A percentile compares a stretch with the other conserved stretches of the same genome.
These are phyloP conservation scores for Candida manassasensis DNA, from an alignment of 805 yeast species.

Conservation along the genomic window DNA sequence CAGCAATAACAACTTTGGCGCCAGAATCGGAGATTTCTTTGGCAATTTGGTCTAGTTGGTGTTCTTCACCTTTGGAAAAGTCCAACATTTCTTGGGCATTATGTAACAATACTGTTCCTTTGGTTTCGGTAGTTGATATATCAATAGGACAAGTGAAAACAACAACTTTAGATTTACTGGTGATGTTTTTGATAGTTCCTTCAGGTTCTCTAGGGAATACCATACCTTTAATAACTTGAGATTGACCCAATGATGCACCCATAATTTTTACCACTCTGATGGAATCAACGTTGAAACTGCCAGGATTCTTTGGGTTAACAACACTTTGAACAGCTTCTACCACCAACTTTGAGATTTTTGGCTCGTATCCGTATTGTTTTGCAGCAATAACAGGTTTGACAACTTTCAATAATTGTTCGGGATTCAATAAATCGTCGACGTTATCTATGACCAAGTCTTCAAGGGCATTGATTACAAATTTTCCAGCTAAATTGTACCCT, in stretches of 20 bases:
- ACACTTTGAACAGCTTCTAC: conserved; percentile 80
- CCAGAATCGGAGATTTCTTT: conserved; percentile 82
- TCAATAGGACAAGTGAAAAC: conserved; percentile 93
- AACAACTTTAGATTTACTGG: conserved; percentile 71
- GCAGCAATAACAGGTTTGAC: conserved; percentile 87
- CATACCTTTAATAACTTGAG: conserved; percentile 92
- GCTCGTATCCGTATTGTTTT: conserved; percentile 89
- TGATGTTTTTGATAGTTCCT: conserved; percentile 69
- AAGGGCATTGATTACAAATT: conserved; percentile 63
- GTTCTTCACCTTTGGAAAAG: conserved; percentile 94
- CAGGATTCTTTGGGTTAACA: conserved; percentile 59
- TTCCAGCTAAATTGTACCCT: conserved; percentile 87
- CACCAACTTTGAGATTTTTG: conserved; percentile 67
- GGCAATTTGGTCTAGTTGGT: conserved; percentile 80
- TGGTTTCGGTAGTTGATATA: conserved; percentile 94
- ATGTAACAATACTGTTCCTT: conserved; percentile 93
- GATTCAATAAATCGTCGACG: conserved; percentile 52
- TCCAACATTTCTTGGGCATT: conserved; percentile 96
- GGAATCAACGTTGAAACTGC: conserved; percentile 81
- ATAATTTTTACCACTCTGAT: conserved; percentile 93
- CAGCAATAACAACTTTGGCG: conserved; percentile 86
- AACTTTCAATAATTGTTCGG: conserved; percentile 60
- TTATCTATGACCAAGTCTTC: conserved; percentile 60
- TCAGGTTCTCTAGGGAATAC: conserved; percentile 98
- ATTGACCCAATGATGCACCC: conserved; percentile 76